Base-by-base conservation (phyloP, 805 yeast species). In the Kodamaea kakaduensis region DNA sequence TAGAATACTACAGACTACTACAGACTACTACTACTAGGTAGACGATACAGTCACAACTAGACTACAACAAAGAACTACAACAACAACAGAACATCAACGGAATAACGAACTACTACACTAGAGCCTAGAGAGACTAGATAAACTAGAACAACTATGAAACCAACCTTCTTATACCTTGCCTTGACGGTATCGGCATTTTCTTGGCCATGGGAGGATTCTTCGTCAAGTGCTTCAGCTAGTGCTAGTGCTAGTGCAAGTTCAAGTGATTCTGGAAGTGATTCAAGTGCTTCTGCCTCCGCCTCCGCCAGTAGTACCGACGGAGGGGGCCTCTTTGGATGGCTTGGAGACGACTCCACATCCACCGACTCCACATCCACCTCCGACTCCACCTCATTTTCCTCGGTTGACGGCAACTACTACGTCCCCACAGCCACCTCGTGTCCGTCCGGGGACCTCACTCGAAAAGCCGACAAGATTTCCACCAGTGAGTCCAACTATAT, bases 381-480 rank as follows among this genome's bases (percentile, higher is more conserved):
- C 22, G 25, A 15, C 4, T 26, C 36, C 9, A 26, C 38, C 17
- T 40, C 51, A 10, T 44, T 50, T 32, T 51, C 21, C 7, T 9
- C 37, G n/a, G 32, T 22, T 6, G 32, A 27, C 16, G 21, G 22
- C 13, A 34, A 26, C 18, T 30, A 57, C 1, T 64, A 64, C 36
- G 50, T 50, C 12, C 71, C 71, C 2, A 44, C 44, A 26, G 34
- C 42, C 10, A 53, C 60, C 6, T 23, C 44, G 1, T 65, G 71
- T 32, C 69, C 71, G 3, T 31, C 49, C 5, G 41, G 36, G 2
- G 31, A 42, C 7, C 26, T 63, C 5, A 41, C 56, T 5, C 41
- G 71, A 33, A 52, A 49, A 14, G 70, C 68, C 4, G 32, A 32
- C 1, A 44, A 38, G 14, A 37, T 62, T 3, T 49, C 57, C 1